Evolutionary conservation across 805 yeast genomes (phyloP).

Genomic region (Ogataea zsoltii): DNA sequence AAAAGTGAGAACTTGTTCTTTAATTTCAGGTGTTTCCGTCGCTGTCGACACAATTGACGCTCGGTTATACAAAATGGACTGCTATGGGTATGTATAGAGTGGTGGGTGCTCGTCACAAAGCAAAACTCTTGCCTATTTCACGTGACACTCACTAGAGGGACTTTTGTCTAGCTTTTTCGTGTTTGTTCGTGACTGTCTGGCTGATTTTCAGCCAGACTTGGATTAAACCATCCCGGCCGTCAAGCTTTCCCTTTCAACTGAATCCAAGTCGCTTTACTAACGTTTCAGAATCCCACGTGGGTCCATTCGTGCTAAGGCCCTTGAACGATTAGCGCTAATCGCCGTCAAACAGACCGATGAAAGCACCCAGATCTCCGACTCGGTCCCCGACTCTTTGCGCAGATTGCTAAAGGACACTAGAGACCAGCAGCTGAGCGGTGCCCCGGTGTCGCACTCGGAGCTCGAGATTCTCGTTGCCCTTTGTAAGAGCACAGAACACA

Average conservation of each 20-base stretch:
- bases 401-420: slow-evolving; percentile 22
- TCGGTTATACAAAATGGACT: slow-evolving; percentile 2
- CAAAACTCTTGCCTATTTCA: too few species aligned
- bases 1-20: too few species aligned
- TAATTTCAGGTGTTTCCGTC: too few species aligned
- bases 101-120: too few species aligned
- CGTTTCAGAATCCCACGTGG: slow-evolving; percentile 35
- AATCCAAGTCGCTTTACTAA: neutral
- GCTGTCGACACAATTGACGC: too few species aligned
- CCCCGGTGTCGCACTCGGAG: slow-evolving; percentile 33
- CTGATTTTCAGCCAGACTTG: too few species aligned
- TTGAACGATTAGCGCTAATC: slow-evolving; percentile 37
- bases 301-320: slow-evolving; percentile 38
- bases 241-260: neutral
- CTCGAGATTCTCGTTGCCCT: slow-evolving; percentile 59
- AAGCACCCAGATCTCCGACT: slow-evolving; percentile 18
- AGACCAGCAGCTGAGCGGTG: slow-evolving; percentile 13
- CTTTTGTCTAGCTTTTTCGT: too few species aligned
- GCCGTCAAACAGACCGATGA: slow-evolving; percentile 28
- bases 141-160: too few species aligned
- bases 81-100: slow-evolving; percentile 5
- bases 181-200: too few species aligned
- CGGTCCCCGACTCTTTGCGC: slow-evolving; percentile 28
- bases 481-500: slow-evolving; percentile 43
- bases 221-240: too few species aligned